Evolutionary conservation across 371 early-diverging fungal genomes (phyloP).

Genomic region (Nematocida parisii): DNA sequence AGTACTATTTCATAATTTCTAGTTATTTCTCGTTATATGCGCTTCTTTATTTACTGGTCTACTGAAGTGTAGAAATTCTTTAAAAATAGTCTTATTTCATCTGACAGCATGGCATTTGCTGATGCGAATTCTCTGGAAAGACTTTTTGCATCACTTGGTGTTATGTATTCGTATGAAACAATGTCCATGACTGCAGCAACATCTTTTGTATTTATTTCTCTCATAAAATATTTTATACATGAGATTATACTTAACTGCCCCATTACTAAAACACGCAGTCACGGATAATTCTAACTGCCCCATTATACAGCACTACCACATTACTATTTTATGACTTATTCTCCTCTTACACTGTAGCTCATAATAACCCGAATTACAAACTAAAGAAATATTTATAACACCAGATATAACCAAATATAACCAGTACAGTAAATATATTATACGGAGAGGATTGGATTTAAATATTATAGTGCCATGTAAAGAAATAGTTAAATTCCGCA

Average conservation of each 20-base stretch:
- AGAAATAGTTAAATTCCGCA: no score
- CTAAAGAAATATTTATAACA: no score
- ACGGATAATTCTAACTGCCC: no score
- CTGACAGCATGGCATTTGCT: slow-evolving; percentile 7
- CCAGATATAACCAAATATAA: no score
- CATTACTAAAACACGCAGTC: no score
- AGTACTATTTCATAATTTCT: background rate
- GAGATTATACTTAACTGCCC: no score
- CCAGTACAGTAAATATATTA: no score
- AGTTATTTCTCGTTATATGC: background rate
- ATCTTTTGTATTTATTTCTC: slow-evolving; percentile 24
- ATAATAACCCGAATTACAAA: no score
- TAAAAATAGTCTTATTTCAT: slow-evolving; percentile 44
- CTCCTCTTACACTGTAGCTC: no score
- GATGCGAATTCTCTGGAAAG: background rate
- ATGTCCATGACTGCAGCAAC: slow-evolving; percentile 1
- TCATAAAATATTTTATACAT: slow-evolving; percentile 20
- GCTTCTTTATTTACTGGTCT: background rate
- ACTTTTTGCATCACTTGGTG: background rate
- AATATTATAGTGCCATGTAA: no score
- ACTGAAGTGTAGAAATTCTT: slow-evolving; percentile 19
- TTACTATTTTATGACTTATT: background rate
- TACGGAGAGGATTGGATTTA: no score
- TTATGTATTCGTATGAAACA: slow-evolving; percentile 19
- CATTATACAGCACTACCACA: no score